These are phyloP conservation scores for Apiospora hydei DNA, from an alignment of 2,329 filamentous ascomycete genomes.

Conservation along the genomic window DNA sequence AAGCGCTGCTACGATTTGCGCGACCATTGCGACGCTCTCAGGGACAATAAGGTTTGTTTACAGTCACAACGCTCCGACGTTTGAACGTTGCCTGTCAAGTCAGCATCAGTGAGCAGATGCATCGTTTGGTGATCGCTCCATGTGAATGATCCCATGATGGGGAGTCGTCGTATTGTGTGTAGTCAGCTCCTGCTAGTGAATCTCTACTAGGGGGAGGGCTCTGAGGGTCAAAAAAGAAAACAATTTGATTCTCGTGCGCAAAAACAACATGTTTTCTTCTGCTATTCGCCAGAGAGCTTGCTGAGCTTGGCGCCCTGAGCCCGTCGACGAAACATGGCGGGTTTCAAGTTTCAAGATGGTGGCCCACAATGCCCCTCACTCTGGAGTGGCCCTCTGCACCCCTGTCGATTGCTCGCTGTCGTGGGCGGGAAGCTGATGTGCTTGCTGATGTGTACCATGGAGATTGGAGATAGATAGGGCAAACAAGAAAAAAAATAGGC, in stretches of 20 bases:
- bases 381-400: background rate
- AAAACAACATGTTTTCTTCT: background rate
- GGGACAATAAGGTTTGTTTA: background rate
- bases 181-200: background rate
- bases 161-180: background rate
- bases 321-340: constrained; percentile 39
- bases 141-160: constrained; percentile 12
- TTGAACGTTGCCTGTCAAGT: constrained; percentile 13
- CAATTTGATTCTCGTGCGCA: constrained; percentile 13
- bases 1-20: no score
- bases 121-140: constrained; percentile 12
- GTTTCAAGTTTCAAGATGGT: constrained; percentile 43
- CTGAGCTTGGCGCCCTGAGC: constrained; percentile 19
- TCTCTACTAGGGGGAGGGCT: background rate
- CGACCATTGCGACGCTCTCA: background rate
- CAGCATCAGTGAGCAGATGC: constrained; percentile 3
- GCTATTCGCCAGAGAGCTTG: background rate
- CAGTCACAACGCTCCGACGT: constrained; percentile 15
- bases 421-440: constrained; percentile 6
- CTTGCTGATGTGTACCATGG: constrained; percentile 9
- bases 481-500: background rate
- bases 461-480: constrained; percentile 8
- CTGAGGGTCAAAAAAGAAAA: background rate
- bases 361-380: constrained; percentile 27
- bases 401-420: constrained; percentile 1